phyloP scores from a whole-genome alignment of 805 yeast species.

The Kodamaea lidongshanica region DNA sequence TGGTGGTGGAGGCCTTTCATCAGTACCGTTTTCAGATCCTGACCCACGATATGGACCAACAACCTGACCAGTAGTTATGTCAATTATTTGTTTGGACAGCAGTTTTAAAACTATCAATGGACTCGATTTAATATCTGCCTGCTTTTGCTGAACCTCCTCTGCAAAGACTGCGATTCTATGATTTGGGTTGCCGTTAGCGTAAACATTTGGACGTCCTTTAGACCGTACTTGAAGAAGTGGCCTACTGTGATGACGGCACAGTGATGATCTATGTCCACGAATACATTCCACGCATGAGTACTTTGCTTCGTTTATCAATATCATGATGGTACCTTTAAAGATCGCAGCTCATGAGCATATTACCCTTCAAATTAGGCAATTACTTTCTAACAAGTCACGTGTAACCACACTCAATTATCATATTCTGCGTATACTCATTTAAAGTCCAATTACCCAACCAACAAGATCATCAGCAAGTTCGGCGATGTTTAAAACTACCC shows the following conservation, averaged over 20 bases:
- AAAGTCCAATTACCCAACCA: no score
- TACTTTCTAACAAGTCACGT: no score
- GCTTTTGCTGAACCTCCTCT: slow-evolving; percentile 24
- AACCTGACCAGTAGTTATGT: slow-evolving; percentile 30
- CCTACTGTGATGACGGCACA: slow-evolving; percentile 74
- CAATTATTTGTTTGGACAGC: slow-evolving; percentile 36
- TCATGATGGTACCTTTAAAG: no score
- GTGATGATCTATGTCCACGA: slow-evolving; percentile 85
- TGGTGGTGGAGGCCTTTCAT: slow-evolving; percentile 19
- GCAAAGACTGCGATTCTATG: slow-evolving; percentile 59
- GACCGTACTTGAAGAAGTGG: slow-evolving; percentile 80
- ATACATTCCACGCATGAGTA: slow-evolving; percentile 85
- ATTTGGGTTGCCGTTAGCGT: slow-evolving; percentile 42
- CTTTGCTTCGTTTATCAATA: slow-evolving; percentile 69
- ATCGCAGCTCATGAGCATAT: no score
- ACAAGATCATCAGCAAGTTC: no score
- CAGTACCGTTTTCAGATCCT: slow-evolving; percentile 7
- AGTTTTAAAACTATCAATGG: slow-evolving; percentile 32
- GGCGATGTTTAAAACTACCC: no score
- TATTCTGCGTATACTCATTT: no score
- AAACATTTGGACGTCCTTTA: slow-evolving; percentile 79
- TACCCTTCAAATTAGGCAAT: no score
- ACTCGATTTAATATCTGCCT: slow-evolving; percentile 5
- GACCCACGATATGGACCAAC: slow-evolving; percentile 33
- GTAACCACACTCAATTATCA: no score